Percentiles rank a stretch among this genome's conserved stretches.
phyloP scores from a whole-genome alignment of 768 basidiomycete genomes.

The Termitomyces sp. region DNA sequence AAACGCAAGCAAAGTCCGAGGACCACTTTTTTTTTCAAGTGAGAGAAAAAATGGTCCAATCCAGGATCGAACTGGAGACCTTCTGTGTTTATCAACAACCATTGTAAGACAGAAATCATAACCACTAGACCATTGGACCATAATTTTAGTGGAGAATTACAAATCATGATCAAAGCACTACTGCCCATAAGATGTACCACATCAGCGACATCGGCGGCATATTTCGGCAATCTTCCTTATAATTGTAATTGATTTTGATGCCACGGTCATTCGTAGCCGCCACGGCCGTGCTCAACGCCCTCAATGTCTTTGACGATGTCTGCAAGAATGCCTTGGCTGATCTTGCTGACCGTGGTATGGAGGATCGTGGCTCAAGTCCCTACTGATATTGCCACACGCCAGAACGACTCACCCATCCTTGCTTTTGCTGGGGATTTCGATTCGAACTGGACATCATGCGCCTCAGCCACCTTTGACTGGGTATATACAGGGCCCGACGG shows the following conservation, averaged over 20 bases:
- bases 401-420: constrained; percentile 14
- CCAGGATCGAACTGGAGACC: constrained; percentile 34
- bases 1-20: neutral
- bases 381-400: neutral
- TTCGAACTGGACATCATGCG: constrained; percentile 21
- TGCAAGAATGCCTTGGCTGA: constrained; percentile 2
- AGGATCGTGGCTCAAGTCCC: neutral
- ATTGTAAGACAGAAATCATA: constrained; percentile 39
- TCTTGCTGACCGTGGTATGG: neutral
- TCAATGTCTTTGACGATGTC: constrained; percentile 2
- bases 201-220: too few relatives aligned
- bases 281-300: neutral
- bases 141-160: neutral
- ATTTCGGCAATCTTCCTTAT: neutral
- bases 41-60: constrained; percentile 21
- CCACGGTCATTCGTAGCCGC: neutral
- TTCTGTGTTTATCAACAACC: constrained; percentile 23
- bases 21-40: too few relatives aligned
- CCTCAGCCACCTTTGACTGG: constrained; percentile 28
- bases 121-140: constrained; percentile 37
- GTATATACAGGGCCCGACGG: constrained; percentile 26
- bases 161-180: too few relatives aligned
- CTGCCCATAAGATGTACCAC: too few relatives aligned
- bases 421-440: constrained; percentile 13
- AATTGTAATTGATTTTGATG: neutral